Base-by-base conservation (phyloP, 2,329 filamentous ascomycete genomes). In the Capronia americana region DNA sequence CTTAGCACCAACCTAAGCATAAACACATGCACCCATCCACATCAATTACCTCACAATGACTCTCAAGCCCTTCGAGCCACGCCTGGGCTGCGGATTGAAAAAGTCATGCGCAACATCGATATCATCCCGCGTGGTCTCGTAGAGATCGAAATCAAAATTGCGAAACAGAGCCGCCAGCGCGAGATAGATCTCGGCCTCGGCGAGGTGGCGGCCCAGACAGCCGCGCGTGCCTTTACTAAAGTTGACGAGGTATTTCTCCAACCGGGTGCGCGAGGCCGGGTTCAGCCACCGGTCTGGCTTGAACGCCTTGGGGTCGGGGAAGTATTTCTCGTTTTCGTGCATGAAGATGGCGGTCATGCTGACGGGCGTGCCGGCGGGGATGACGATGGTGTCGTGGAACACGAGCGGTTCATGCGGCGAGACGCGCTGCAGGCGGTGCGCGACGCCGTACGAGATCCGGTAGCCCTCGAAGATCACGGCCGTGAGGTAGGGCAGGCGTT, bases 201-300 rank as follows among this genome's bases (percentile, higher is more conserved):
- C 70, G 10, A 72, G 57, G 34, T 69, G 34, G 7, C 26, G n/a
- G 23, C 60, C 60, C 12, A 83, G 69, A 67, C 81, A 83, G 11
- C 72, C 71, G 14, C 81, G 72, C 4, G 77, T 77, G 0, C 82
- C 82, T 44, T 77, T 77, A 2, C 76, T 74, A 65, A 82, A 82
- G 0, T 73, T 74, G 4, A 82, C 76, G 56, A 80, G 74, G 65
- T 78, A 82, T 32, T 75, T 75, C n/a, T 78, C 77, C 5, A 79
- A 70, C 23, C 44, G 20, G 20, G 67, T 66, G 75, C 24, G 74
- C 70, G 3, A 73, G 46, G 61, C 63, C 69, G 57, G 57, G 17
- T 63, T 58, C 17, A 71, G 62, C 70, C 70, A 71, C 8, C 70
- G 63, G 17, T 70, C 64, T 6, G 70, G 70, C 17, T 66, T 59